Conservation (phyloP, 495 filamentous ascomycete genomes). For the Penicillium turbatum region DNA sequence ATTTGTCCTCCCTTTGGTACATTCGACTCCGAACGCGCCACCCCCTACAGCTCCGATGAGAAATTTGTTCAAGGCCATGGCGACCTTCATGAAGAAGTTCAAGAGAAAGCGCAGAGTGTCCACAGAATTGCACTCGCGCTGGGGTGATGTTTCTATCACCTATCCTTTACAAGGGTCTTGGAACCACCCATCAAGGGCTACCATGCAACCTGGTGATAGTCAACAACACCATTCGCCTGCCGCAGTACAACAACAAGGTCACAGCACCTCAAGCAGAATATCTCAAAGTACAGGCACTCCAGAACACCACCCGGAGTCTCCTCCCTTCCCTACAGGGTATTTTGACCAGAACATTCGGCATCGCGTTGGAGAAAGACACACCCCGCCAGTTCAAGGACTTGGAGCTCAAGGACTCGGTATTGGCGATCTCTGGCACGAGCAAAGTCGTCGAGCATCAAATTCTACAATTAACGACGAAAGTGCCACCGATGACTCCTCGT, state of each 20-base stretch:
- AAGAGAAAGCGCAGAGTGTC: constrained; percentile 39
- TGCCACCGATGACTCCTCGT: constrained; percentile 19
- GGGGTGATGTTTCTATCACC: constrained; percentile 42
- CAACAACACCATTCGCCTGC: constrained; percentile 12
- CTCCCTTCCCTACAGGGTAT: constrained; percentile 36
- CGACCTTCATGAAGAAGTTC: constrained; percentile 34
- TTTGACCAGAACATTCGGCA: constrained; percentile 34
- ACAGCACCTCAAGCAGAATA: not conserved
- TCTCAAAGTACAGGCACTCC: constrained; percentile 7
- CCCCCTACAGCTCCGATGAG: constrained; percentile 22
- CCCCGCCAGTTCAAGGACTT: constrained; percentile 4
- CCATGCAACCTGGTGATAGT: not conserved
- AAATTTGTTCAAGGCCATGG: constrained; percentile 30
- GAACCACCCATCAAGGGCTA: constrained; percentile 25
- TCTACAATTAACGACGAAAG: constrained; percentile 3
- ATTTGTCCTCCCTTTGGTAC: constrained; percentile 17
- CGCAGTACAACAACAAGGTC: not conserved
- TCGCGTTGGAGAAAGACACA: constrained; percentile 13
- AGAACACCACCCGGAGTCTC: constrained; percentile 8
- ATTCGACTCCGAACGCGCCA: not conserved
- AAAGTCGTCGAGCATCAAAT: not conserved
- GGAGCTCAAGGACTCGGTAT: constrained; percentile 15
- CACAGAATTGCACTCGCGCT: constrained; percentile 40
- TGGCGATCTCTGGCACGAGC: not conserved
- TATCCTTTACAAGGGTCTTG: constrained; percentile 43